Conservation (phyloP, 2,329 filamentous ascomycete genomes). For the Trematosphaeria pertusa region DNA sequence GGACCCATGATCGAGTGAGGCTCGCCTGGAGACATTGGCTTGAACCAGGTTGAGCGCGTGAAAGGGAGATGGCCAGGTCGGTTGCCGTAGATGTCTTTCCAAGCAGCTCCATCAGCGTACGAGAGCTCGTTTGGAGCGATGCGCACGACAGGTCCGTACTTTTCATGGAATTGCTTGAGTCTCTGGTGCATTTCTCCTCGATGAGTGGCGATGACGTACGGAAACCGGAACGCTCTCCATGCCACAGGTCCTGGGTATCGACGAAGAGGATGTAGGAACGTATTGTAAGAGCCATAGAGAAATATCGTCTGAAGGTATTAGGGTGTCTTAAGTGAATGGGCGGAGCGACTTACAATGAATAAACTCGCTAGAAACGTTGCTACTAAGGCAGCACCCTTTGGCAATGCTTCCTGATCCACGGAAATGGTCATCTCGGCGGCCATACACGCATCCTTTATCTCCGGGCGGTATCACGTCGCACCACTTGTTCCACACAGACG, state of each 20-base stretch:
- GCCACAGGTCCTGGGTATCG: slow-evolving; percentile 37
- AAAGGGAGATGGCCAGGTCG: slow-evolving; percentile 32
- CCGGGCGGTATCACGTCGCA: no score
- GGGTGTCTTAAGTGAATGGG: no score
- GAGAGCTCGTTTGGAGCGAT: slow-evolving; percentile 40
- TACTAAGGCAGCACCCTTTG: no score
- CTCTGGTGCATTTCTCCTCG: slow-evolving; percentile 33
- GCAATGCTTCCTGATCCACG: no score
- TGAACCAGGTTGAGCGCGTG: slow-evolving; percentile 30
- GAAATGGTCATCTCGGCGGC: no score
- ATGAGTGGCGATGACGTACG: slow-evolving; percentile 35
- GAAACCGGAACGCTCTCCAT: slow-evolving; percentile 34
- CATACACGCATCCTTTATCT: no score
- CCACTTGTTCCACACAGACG: no score
- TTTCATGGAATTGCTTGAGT: slow-evolving; percentile 30
- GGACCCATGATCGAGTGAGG: slow-evolving; percentile 33
- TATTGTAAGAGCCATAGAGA: slow-evolving; percentile 33
- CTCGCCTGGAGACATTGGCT: slow-evolving; percentile 32
- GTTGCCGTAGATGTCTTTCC: slow-evolving; percentile 38
- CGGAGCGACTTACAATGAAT: no score
- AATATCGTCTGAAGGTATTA: slow-evolving; percentile 12
- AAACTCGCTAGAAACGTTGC: no score
- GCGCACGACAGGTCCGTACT: slow-evolving; percentile 36
- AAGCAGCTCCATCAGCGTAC: slow-evolving; percentile 31
- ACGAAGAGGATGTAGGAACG: slow-evolving; percentile 33